Evolutionary conservation across 2,329 filamentous ascomycete species (phyloP), one percentile per base, ranked within the genome.

Genomic region (Aspergillus pseudoterreus): DNA sequence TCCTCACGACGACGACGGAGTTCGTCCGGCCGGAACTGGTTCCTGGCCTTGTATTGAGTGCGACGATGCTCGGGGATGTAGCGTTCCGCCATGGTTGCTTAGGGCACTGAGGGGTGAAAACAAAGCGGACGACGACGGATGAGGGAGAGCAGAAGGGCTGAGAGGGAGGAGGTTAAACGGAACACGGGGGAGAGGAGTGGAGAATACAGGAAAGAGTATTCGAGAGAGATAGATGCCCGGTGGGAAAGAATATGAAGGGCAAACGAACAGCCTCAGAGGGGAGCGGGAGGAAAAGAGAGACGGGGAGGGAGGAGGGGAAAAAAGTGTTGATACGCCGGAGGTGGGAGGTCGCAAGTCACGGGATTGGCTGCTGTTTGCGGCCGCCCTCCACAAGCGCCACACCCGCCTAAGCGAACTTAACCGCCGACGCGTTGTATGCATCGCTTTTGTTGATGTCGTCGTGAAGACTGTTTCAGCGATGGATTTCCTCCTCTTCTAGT

Each of bases 31-130:
- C 96, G 96, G 83, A 99, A 97, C 69, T 90, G 90, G 77, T 90
- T 92, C 84, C 96, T 96, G 50, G 94, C 94, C 87, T 99, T 99
- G 86, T 96, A 99, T 80, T 96, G 92, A 62, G 90, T 96, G 72
- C 94, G 92, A 75, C 94, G 91, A 82, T 99, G 94, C 81, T 99
- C 94, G 74, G 94, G 94, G 70, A 99, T 99, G 81, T 96, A 99
- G 70, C 94, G 90, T 75, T 99, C 94, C 75, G 94, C 88, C 94
- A 99, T 99, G 78, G 66, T 86, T 63, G 66, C 57, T 60, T 66
- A 54, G 60, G 53, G 49, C 54, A 57, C 49, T 53, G 57, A 54
- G 57, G 59, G 61, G 63, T 60, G 53, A 63, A 61, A 63, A 63
- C 47, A 62, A 66, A 64, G 61, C 58, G 59, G 63, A 60, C 64